These are phyloP conservation scores for Lonicera japonica DNA, from an alignment of 129 eudicot species.

Conservation along the genomic window DNA sequence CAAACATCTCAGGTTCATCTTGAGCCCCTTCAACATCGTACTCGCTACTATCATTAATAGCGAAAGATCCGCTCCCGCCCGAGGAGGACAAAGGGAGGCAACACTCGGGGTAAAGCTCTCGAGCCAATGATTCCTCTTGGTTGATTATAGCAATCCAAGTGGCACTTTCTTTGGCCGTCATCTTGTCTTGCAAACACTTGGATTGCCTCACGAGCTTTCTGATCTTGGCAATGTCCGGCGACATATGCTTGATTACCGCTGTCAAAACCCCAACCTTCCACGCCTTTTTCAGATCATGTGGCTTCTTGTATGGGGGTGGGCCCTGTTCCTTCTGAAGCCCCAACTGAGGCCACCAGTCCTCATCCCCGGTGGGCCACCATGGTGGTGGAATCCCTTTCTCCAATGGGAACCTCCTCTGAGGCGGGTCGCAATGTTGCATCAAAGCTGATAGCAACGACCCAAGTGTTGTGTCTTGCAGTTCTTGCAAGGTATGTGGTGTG, in stretches of 20 bases:
- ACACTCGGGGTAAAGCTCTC: constrained; percentile 45
- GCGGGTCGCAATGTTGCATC: constrained; percentile 83
- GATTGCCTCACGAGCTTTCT: constrained; percentile 73
- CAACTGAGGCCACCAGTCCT: constrained; percentile 75
- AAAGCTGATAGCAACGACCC: constrained; percentile 76
- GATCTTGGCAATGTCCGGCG: constrained; percentile 61
- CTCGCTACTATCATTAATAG: constrained; percentile 48
- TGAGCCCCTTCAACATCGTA: constrained; percentile 65
- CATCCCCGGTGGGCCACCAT: constrained; percentile 86
- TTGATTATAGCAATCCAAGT: constrained; percentile 69
- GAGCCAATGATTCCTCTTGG: constrained; percentile 60
- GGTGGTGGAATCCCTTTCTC: constrained; percentile 79
- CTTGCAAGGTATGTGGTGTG: constrained; percentile 68
- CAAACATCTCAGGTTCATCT: constrained; percentile 30
- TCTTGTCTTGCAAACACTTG: constrained; percentile 75
- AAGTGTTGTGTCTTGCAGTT: constrained; percentile 82
- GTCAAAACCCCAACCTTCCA: constrained; percentile 80
- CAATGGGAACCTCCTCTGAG: constrained; percentile 72
- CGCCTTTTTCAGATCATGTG: constrained; percentile 66
- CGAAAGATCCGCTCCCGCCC: constrained; percentile 47
- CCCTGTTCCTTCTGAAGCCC: constrained; percentile 56
- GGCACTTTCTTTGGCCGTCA: constrained; percentile 72
- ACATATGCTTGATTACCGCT: constrained; percentile 79
- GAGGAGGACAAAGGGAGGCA: constrained; percentile 51
- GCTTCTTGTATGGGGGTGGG: constrained; percentile 78